Conservation (phyloP, 495 filamentous ascomycete species). For the Xylaria curta region DNA sequence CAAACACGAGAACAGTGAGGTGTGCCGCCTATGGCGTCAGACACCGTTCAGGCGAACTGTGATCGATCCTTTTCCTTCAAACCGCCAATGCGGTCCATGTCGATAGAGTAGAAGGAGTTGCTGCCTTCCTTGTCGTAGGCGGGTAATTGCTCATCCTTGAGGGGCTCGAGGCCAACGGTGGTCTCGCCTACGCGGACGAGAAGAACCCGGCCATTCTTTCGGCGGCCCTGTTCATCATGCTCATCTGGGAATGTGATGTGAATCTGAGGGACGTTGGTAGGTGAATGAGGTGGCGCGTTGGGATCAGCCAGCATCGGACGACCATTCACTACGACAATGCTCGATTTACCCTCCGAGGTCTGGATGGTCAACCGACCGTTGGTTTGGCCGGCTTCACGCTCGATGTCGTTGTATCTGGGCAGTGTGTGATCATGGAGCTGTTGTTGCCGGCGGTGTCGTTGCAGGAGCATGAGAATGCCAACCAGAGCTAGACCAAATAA, state of each 20-base stretch:
- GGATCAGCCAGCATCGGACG: conserved; percentile 77
- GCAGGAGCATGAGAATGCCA: conserved; percentile 71
- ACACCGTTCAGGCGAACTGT: conserved; percentile 43
- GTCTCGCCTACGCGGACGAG: conserved; percentile 90
- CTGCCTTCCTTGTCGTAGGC: conserved; percentile 81
- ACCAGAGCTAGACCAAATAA: conserved; percentile 70
- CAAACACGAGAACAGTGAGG: not conserved
- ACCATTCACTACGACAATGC: conserved; percentile 72
- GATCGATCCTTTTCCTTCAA: conserved; percentile 80
- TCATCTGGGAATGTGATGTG: conserved; percentile 98
- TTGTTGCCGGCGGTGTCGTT: conserved; percentile 56
- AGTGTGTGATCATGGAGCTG: conserved; percentile 59
- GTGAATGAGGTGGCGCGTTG: conserved; percentile 75
- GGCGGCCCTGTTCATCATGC: conserved; percentile 83
- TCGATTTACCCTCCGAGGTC: conserved; percentile 73
- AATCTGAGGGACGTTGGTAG: conserved; percentile 86
- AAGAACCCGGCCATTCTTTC: conserved; percentile 86
- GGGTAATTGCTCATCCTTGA: conserved; percentile 78
- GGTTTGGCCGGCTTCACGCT: conserved; percentile 58
- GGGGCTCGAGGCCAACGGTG: conserved; percentile 84
- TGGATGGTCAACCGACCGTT: conserved; percentile 56
- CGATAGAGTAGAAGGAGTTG: conserved; percentile 85
- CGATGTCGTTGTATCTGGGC: conserved; percentile 62
- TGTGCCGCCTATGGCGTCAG: not conserved
- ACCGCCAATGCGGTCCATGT: conserved; percentile 93